phyloP scores from a whole-genome alignment of 306 rosid genomes.

The Prunus mongolica region DNA sequence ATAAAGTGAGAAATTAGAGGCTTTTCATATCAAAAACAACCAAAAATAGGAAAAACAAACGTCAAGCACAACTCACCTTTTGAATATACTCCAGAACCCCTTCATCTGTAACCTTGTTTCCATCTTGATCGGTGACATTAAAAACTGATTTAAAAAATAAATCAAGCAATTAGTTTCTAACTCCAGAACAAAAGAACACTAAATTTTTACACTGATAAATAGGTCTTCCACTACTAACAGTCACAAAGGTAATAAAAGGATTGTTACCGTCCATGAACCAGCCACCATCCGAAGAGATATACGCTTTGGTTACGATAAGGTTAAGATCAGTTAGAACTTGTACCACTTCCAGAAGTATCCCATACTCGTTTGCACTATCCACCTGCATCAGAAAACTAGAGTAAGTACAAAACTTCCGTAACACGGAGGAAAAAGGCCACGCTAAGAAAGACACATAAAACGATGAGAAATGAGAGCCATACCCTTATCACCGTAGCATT shows the following conservation, averaged over 20 bases:
- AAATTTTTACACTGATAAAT: background rate
- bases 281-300: slow-evolving; percentile 90
- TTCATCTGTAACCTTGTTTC: slow-evolving; percentile 83
- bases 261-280: slow-evolving; percentile 98
- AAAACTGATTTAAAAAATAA: slow-evolving; percentile 53
- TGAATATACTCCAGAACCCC: slow-evolving; percentile 68
- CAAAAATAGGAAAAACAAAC: slow-evolving; percentile 14
- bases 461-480: slow-evolving; percentile 8
- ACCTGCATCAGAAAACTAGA: slow-evolving; percentile 41
- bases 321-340: slow-evolving; percentile 88
- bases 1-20: background rate
- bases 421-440: slow-evolving; percentile 1
- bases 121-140: slow-evolving; percentile 88
- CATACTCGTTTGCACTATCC: slow-evolving; percentile 80
- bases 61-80: slow-evolving; percentile 46
- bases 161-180: background rate
- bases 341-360: slow-evolving; percentile 91
- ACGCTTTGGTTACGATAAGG: slow-evolving; percentile 79
- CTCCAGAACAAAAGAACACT: background rate
- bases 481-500: slow-evolving; percentile 88
- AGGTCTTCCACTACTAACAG: background rate
- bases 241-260: background rate
- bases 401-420: slow-evolving; percentile 10
- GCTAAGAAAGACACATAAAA: slow-evolving; percentile 1
- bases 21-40: background rate